Evolutionary conservation across 2,329 filamentous ascomycete species (phyloP).

Genomic region (Diplocarpon mali): DNA sequence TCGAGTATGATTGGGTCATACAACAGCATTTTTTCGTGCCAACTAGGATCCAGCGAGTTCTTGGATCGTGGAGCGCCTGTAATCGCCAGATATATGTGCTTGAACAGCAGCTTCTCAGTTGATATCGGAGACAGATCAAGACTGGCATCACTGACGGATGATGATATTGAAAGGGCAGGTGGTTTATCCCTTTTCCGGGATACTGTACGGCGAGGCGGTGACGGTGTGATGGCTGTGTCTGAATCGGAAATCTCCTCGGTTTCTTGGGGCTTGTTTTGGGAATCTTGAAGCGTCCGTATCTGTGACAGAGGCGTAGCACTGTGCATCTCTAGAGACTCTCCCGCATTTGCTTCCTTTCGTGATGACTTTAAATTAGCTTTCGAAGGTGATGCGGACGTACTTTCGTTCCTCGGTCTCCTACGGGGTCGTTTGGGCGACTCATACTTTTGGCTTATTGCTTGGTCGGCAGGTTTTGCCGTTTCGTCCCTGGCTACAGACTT

Average conservation of each 20-base stretch:
- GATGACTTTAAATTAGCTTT: constrained; percentile 11
- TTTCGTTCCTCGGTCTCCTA: constrained; percentile 34
- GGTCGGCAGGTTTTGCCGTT: background rate
- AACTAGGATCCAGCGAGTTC: constrained; percentile 48
- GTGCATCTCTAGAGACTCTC: constrained; percentile 15
- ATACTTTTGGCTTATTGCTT: constrained; percentile 12
- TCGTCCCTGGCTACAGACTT: constrained; percentile 2
- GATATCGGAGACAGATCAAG: constrained; percentile 26
- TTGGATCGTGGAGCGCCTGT: constrained; percentile 37
- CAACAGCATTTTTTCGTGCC: constrained; percentile 87
- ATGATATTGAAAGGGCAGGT: constrained; percentile 10
- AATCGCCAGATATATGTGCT: constrained; percentile 44
- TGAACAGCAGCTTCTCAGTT: constrained; percentile 37
- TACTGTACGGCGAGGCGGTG: constrained; percentile 18
- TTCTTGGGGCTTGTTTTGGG: constrained; percentile 14
- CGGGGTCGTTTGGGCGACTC: constrained; percentile 27
- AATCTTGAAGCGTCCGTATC: constrained; percentile 24
- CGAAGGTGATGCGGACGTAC: constrained; percentile 8
- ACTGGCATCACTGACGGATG: constrained; percentile 3
- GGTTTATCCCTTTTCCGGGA: constrained; percentile 15
- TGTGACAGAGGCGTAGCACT: constrained; percentile 15
- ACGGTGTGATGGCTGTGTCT: constrained; percentile 25
- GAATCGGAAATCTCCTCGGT: constrained; percentile 42
- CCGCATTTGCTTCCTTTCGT: constrained; percentile 8
- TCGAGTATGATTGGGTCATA: constrained; percentile 87